These are phyloP conservation scores for Ocimum tenuiflorum DNA, from an alignment of 257 asterid species.

Conservation along the genomic window DNA sequence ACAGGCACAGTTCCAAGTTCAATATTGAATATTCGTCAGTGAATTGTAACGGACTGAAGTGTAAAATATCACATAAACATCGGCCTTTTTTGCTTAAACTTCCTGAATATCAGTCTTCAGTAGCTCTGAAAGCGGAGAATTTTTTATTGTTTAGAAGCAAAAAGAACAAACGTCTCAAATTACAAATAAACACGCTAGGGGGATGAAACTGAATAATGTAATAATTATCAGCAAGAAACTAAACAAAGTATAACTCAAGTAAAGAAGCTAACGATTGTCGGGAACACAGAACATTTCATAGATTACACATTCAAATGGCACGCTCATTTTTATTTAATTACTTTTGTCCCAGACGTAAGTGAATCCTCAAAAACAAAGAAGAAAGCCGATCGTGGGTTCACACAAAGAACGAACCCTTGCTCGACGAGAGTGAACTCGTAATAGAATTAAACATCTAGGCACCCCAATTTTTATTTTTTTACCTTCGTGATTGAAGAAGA, in stretches of 20 bases:
- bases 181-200: neutral
- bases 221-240: neutral
- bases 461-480: too few species aligned
- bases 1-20: neutral
- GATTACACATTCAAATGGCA: neutral
- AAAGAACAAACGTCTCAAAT: neutral
- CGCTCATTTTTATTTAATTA: neutral
- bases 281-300: neutral
- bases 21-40: neutral
- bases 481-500: neutral
- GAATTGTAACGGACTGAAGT: neutral
- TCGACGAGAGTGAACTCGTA: conserved; percentile 1
- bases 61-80: neutral
- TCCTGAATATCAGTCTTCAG: neutral
- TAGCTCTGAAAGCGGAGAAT: neutral
- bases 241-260: neutral
- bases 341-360: neutral
- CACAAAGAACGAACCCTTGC: neutral
- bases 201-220: neutral
- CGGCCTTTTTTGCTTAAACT: neutral
- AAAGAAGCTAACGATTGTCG: neutral
- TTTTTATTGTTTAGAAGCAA: neutral
- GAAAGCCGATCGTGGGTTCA: too few species aligned
- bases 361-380: neutral
- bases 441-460: conserved; percentile 1